Evolutionary conservation across 2,329 filamentous ascomycete species (phyloP).

Genomic region (Cordyceps farinosa): DNA sequence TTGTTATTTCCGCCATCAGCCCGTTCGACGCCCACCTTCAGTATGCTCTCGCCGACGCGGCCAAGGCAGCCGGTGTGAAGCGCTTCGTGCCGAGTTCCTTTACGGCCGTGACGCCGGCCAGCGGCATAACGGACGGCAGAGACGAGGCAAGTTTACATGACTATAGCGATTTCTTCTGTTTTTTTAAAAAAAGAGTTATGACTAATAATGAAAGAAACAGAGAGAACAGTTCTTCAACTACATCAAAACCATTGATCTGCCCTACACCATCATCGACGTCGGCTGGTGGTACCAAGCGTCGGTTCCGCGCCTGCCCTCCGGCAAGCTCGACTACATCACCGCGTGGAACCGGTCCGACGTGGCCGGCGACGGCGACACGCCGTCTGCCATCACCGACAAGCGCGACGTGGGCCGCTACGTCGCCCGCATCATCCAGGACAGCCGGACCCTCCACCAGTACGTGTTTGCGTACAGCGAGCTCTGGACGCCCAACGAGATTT

Average conservation of each 20-base stretch:
- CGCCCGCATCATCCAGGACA: conserved; percentile 48
- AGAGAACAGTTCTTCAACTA: conserved; percentile 51
- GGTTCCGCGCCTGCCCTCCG: conserved; percentile 28
- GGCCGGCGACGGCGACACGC: conserved; percentile 42
- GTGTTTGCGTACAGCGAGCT: conserved; percentile 49
- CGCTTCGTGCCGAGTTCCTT: conserved; percentile 52
- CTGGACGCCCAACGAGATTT: conserved; percentile 44
- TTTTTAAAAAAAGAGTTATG: background rate
- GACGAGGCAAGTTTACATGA: conserved; percentile 21
- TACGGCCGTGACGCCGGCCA: conserved; percentile 39
- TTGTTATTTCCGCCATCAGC: conserved; percentile 42
- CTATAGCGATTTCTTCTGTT: no score
- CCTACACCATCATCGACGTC: conserved; percentile 55
- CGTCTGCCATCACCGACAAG: conserved; percentile 44
- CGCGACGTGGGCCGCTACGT: conserved; percentile 52
- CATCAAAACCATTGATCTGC: conserved; percentile 44
- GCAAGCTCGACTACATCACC: conserved; percentile 37
- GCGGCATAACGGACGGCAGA: conserved; percentile 29
- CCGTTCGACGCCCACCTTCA: conserved; percentile 37
- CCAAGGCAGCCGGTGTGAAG: conserved; percentile 46
- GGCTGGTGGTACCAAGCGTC: conserved; percentile 56
- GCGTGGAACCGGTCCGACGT: conserved; percentile 35
- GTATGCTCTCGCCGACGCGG: conserved; percentile 44
- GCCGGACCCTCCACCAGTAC: conserved; percentile 49
- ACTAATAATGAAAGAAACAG: conserved; percentile 12